These are phyloP conservation scores for Chrysoporthe deuterocubensis DNA, from an alignment of 2,329 filamentous ascomycete genomes.

Conservation along the genomic window DNA sequence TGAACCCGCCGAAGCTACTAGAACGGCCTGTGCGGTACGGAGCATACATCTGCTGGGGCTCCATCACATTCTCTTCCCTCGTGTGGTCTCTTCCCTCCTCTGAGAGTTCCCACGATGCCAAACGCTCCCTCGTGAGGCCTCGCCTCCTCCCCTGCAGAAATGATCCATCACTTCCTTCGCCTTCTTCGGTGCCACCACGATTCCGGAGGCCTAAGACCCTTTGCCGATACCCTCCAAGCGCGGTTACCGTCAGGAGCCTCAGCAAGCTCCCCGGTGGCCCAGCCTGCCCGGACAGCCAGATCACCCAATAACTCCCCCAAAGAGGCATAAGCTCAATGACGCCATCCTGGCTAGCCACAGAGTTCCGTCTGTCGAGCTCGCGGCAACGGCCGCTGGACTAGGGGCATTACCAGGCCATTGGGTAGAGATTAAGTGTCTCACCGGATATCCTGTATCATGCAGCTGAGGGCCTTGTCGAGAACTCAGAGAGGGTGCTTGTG, in stretches of 20 bases:
- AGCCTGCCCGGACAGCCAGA: constrained; percentile 1
- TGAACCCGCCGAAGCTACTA: neutral
- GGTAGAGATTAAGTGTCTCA: constrained; percentile 16
- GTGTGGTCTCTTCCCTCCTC: neutral
- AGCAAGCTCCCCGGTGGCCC: constrained; percentile 2
- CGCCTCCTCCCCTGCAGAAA: neutral
- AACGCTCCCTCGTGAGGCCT: neutral
- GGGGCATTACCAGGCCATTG: constrained; percentile 17
- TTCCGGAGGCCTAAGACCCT: neutral
- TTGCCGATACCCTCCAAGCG: constrained; percentile 5
- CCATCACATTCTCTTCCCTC: neutral
- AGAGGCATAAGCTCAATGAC: constrained; percentile 21
- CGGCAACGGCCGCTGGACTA: constrained; percentile 15
- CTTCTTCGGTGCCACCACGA: neutral
- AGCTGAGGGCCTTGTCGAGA: neutral
- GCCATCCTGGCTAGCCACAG: constrained; percentile 21
- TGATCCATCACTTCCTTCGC: neutral
- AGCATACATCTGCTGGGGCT: neutral
- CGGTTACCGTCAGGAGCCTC: neutral
- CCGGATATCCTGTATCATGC: neutral
- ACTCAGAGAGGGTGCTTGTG: neutral
- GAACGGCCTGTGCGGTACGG: neutral
- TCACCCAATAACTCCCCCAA: constrained; percentile 13
- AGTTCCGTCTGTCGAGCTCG: constrained; percentile 3
- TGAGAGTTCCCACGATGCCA: neutral